phyloP scores from a whole-genome alignment of 1,139 yeast species.

The Pichia sp. region DNA sequence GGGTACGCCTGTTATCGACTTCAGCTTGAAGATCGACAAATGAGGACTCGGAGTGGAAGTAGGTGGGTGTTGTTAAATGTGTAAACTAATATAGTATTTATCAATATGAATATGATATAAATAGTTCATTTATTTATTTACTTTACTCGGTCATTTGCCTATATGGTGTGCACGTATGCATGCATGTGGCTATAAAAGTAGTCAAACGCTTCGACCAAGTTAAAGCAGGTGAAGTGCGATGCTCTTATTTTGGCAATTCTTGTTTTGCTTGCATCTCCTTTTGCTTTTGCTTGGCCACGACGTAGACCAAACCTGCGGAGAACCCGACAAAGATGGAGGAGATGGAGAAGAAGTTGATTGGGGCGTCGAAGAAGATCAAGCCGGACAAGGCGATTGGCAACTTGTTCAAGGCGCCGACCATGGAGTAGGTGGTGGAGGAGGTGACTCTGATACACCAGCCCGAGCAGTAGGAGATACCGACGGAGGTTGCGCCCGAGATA shows the following conservation, averaged over 20 bases:
- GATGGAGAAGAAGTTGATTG: slow-evolving; percentile 88
- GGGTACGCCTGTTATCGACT: slow-evolving; percentile 78
- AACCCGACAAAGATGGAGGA: slow-evolving; percentile 89
- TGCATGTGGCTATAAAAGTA: not conserved
- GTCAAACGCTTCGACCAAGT: not conserved
- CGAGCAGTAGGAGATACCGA: slow-evolving; percentile 95
- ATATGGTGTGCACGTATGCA: too few relatives aligned
- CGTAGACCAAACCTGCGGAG: slow-evolving; percentile 89
- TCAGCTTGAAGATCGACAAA: slow-evolving; percentile 63
- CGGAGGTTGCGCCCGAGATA: slow-evolving; percentile 88
- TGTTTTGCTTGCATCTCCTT: slow-evolving; percentile 77
- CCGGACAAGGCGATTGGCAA: slow-evolving; percentile 96
- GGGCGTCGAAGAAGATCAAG: slow-evolving; percentile 87
- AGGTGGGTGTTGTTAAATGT: not conserved
- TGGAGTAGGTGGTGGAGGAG: slow-evolving; percentile 94
- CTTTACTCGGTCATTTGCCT: not conserved
- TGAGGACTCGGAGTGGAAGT: too few relatives aligned
- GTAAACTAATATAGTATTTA: not conserved
- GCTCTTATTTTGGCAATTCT: slow-evolving; percentile 34
- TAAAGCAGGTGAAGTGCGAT: not conserved
- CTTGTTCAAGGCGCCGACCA: slow-evolving; percentile 99
- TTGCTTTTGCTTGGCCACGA: slow-evolving; percentile 85
- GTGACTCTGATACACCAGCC: slow-evolving; percentile 99
- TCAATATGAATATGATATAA: not conserved
- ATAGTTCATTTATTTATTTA: not conserved